These are phyloP conservation scores for Clitocybe nebularis DNA, from an alignment of 1,284 basidiomycete species.

Conservation along the genomic window DNA sequence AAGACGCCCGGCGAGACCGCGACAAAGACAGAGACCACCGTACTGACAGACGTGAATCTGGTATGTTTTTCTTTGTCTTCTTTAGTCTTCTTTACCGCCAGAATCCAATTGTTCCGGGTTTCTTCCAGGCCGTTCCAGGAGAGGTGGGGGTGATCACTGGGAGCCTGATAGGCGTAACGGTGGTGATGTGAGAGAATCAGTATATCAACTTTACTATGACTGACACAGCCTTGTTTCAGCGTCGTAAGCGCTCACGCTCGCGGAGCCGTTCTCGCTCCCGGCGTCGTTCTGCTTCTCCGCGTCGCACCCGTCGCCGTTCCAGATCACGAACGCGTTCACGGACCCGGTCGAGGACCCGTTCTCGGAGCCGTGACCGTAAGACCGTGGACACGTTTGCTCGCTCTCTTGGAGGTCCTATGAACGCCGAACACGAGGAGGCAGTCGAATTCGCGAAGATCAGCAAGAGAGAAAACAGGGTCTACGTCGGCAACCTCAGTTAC, in stretches of 20 bases:
- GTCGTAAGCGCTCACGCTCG: constrained; percentile 49
- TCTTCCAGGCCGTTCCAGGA: constrained; percentile 35
- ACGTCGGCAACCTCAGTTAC: constrained; percentile 97
- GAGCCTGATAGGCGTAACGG: constrained; percentile 66
- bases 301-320: constrained; percentile 55
- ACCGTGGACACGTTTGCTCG: constrained; percentile 63
- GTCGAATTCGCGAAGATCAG: constrained; percentile 88
- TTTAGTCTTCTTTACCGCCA: too few relatives aligned
- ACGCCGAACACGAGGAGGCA: constrained; percentile 85
- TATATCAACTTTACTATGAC: constrained; percentile 6
- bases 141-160: constrained; percentile 66
- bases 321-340: constrained; percentile 45
- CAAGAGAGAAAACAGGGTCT: constrained; percentile 97
- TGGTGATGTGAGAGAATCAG: constrained; percentile 46
- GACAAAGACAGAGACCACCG: constrained; percentile 31
- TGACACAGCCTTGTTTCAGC: constrained; percentile 14
- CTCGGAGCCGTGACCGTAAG: constrained; percentile 60
- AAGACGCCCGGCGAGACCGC: constrained; percentile 30
- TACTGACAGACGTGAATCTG: constrained; percentile 46
- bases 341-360: constrained; percentile 56
- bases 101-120: too few relatives aligned
- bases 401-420: constrained; percentile 87
- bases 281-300: constrained; percentile 62
- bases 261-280: constrained; percentile 64
- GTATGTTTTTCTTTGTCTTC: constrained; percentile 31